Evolutionary conservation across 2,329 filamentous ascomycete species (phyloP).

Genomic region (Penicillium sp.): DNA sequence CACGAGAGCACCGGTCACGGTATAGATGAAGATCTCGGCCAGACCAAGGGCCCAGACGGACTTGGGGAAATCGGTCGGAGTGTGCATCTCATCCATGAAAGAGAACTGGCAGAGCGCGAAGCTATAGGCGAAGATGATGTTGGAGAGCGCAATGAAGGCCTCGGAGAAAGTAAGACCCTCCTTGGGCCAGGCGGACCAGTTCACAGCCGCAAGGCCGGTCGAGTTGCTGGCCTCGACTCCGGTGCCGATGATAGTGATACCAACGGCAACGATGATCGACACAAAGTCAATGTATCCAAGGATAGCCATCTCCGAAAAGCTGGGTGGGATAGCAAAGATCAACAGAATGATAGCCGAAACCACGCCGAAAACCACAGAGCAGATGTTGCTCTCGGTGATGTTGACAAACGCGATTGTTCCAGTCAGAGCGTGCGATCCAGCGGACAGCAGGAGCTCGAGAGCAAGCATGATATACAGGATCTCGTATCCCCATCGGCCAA

Average conservation of each 20-base stretch:
- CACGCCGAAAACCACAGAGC: conserved; percentile 1
- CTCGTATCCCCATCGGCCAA: conserved; percentile 5
- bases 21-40: conserved; percentile 5
- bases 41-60: background rate
- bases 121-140: conserved; percentile 6
- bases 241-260: conserved; percentile 2
- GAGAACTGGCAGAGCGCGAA: conserved; percentile 7
- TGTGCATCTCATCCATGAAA: conserved; percentile 7
- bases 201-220: background rate
- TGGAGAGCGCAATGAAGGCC: conserved; percentile 6
- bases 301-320: conserved; percentile 5
- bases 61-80: conserved; percentile 5
- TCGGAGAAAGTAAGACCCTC: conserved; percentile 2
- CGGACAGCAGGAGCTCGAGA: conserved; percentile 3
- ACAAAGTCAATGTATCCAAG: conserved; percentile 6
- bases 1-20: conserved; percentile 1
- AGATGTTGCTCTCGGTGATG: conserved; percentile 4
- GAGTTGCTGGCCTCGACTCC: conserved; percentile 2
- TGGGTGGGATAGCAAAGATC: conserved; percentile 1
- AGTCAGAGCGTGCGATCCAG: background rate
- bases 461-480: conserved; percentile 3
- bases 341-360: conserved; percentile 4
- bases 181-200: conserved; percentile 7
- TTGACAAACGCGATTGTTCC: conserved; percentile 1
- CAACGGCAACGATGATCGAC: conserved; percentile 1